Conservation (phyloP, 2,329 filamentous ascomycete genomes). For the Pseudonectria buxi region DNA sequence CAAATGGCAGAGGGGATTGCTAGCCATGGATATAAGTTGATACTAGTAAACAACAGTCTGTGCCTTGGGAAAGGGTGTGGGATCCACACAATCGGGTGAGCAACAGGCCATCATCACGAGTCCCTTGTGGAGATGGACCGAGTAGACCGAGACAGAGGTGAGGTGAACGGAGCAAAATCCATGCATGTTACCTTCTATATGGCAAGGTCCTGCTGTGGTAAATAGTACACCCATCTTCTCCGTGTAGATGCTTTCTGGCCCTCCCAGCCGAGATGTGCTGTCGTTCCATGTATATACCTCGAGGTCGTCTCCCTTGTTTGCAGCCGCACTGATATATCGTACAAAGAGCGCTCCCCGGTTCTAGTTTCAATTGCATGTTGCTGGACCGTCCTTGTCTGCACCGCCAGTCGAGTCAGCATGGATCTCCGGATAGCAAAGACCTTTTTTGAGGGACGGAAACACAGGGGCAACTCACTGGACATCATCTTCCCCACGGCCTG, state of each 20-base stretch:
- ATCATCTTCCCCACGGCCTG: conserved; percentile 66
- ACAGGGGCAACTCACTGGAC: conserved; percentile 31
- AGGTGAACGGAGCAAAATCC: no score
- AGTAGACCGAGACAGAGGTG: no score
- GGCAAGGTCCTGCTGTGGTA: no score
- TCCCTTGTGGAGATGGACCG: not conserved
- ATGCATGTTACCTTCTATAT: no score
- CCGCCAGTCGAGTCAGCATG: conserved; percentile 9
- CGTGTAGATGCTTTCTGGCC: not conserved
- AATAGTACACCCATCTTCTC: not conserved
- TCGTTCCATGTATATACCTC: no score
- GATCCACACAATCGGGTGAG: no score
- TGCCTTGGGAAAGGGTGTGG: not conserved
- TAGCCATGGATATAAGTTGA: no score
- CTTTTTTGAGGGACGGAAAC: no score
- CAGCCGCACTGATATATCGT: not conserved
- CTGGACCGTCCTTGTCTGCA: conserved; percentile 20
- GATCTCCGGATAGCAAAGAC: no score
- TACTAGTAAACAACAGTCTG: not conserved
- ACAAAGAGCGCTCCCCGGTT: not conserved
- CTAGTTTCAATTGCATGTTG: conserved; percentile 15
- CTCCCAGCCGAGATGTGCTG: no score
- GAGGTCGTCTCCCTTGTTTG: not conserved
- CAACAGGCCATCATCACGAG: no score
- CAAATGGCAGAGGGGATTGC: no score